Evolutionary conservation across 345 rosid species (phyloP).

Genomic region (Trapa incisa): DNA sequence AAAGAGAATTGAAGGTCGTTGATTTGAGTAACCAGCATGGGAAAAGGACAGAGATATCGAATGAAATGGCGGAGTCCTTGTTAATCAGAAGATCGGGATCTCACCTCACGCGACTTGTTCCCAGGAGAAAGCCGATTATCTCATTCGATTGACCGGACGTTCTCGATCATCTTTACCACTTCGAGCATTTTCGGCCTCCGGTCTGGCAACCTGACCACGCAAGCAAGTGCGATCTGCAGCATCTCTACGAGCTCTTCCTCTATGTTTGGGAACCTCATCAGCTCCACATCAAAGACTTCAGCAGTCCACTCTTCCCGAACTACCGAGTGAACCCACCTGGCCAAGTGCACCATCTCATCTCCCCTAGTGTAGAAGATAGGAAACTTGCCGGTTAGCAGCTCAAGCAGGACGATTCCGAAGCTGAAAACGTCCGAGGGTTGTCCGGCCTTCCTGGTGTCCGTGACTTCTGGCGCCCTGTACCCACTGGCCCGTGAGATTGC

Average conservation of each 20-base stretch:
- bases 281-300: constrained; percentile 88
- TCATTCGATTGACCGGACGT: constrained; percentile 30
- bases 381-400: constrained; percentile 85
- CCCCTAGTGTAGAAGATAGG: constrained; percentile 71
- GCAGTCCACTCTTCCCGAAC: constrained; percentile 99
- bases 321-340: constrained; percentile 93
- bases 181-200: constrained; percentile 80
- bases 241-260: constrained; percentile 99
- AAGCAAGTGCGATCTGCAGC: constrained; percentile 92
- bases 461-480: constrained; percentile 85
- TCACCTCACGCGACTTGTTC: constrained; percentile 23
- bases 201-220: constrained; percentile 71
- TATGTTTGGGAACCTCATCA: constrained; percentile 73
- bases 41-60: too few relatives aligned
- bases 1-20: too few relatives aligned
- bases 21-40: neutral
- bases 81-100: constrained; percentile 14
- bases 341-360: constrained; percentile 85
- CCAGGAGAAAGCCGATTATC: constrained; percentile 36
- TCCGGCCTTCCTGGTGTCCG: constrained; percentile 81
- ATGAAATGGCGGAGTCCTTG: neutral
- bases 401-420: constrained; percentile 88
- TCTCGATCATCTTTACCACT: constrained; percentile 64
- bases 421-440: constrained; percentile 87
- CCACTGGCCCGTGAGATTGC: constrained; percentile 86